Conservation (phyloP, 306 rosid species). For the Hippophae gyantsensis region DNA sequence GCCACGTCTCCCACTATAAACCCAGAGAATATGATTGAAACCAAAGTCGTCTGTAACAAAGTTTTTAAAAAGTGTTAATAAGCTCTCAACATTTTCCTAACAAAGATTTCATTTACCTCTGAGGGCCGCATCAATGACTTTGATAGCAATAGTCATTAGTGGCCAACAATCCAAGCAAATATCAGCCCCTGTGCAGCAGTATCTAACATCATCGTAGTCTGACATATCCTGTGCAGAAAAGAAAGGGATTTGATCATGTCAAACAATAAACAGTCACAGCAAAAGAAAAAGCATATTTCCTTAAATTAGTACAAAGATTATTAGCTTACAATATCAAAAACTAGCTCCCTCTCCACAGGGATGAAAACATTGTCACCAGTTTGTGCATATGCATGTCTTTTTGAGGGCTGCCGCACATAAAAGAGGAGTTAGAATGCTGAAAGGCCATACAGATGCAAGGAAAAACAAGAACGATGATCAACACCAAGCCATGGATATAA, state of each 20-base stretch:
- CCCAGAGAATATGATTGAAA: slow-evolving; percentile 83
- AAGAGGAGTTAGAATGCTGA: background rate
- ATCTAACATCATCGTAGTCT: slow-evolving; percentile 86
- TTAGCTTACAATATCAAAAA: slow-evolving; percentile 75
- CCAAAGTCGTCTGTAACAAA: slow-evolving; percentile 72
- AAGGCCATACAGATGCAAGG: background rate
- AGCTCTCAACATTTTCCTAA: background rate
- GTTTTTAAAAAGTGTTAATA: background rate
- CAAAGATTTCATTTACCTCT: slow-evolving; percentile 43
- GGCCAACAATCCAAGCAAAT: slow-evolving; percentile 96
- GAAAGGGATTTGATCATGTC: slow-evolving; percentile 2
- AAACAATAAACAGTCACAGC: background rate
- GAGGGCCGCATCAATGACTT: slow-evolving; percentile 70
- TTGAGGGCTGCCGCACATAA: slow-evolving; percentile 58
- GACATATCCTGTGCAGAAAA: slow-evolving; percentile 59
- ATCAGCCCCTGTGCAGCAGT: slow-evolving; percentile 96
- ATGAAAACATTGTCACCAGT: slow-evolving; percentile 60
- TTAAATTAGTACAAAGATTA: slow-evolving; percentile 12
- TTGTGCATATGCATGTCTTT: slow-evolving; percentile 75
- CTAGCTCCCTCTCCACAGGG: slow-evolving; percentile 85
- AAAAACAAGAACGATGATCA: slow-evolving; percentile 1
- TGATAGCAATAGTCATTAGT: slow-evolving; percentile 79
- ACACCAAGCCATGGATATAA: background rate
- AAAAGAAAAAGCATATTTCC: background rate
- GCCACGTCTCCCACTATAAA: slow-evolving; percentile 88